Evolutionary conservation across 805 yeast species (phyloP).

Genomic region (Starmera pachycereana): DNA sequence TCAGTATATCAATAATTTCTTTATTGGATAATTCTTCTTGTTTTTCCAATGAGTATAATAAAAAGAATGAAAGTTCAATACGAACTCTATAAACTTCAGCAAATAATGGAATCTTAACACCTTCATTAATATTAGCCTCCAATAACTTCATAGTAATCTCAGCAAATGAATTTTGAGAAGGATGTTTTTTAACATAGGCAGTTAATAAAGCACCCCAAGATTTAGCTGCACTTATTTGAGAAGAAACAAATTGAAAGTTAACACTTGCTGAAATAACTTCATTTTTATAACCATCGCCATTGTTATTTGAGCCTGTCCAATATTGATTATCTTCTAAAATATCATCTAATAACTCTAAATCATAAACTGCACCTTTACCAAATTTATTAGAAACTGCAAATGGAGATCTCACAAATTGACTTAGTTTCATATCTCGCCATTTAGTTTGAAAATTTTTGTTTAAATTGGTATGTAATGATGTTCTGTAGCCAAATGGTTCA

Average conservation of each 20-base stretch:
- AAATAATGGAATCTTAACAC: slow-evolving; percentile 37
- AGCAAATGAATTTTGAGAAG: slow-evolving; percentile 22
- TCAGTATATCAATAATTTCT: slow-evolving; percentile 13
- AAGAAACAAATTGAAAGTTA: slow-evolving; percentile 49
- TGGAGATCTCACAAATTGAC: slow-evolving; percentile 42
- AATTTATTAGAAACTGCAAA: slow-evolving; percentile 35
- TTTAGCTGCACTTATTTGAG: slow-evolving; percentile 62
- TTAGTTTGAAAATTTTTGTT: slow-evolving; percentile 33
- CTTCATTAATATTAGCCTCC: slow-evolving; percentile 38
- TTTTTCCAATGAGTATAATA: slow-evolving; percentile 9
- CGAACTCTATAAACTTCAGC: slow-evolving; percentile 48
- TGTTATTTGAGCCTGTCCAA: slow-evolving; percentile 28
- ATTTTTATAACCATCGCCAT: slow-evolving; percentile 27
- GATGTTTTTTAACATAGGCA: slow-evolving; percentile 41
- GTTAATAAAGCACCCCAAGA: slow-evolving; percentile 74
- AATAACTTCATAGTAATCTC: slow-evolving; percentile 40
- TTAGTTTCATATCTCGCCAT: slow-evolving; percentile 37
- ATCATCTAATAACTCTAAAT: slow-evolving; percentile 52
- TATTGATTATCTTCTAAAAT: slow-evolving; percentile 33
- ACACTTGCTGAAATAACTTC: slow-evolving; percentile 49
- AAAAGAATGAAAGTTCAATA: slow-evolving; percentile 53
- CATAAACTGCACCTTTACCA: slow-evolving; percentile 46
- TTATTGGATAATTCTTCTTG: slow-evolving; percentile 7
- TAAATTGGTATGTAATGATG: slow-evolving; percentile 34
- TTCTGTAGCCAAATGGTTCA: slow-evolving; percentile 35